Evolutionary conservation across 257 asterid genomes (phyloP).

Genomic region (Petunia secreta): DNA sequence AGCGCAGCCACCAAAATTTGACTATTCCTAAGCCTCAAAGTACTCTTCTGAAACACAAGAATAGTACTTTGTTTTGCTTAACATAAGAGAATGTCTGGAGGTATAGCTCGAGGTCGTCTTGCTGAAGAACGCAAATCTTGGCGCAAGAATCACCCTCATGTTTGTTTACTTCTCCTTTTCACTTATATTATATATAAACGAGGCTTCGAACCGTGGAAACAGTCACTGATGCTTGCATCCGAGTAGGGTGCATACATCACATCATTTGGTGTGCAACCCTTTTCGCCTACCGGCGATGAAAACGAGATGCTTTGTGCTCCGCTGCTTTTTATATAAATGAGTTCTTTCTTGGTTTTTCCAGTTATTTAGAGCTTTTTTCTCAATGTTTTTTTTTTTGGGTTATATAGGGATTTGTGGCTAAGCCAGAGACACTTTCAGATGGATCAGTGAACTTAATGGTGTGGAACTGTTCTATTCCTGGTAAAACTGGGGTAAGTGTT

Average conservation of each 20-base stretch:
- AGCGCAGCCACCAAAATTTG: not conserved
- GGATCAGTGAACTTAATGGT: slow-evolving; percentile 40
- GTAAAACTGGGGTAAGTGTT: slow-evolving; percentile 39
- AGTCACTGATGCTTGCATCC: too few species aligned
- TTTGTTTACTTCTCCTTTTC: slow-evolving; percentile 22
- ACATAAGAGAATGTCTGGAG: slow-evolving; percentile 46
- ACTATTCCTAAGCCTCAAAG: not conserved
- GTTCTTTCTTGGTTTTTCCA: not conserved
- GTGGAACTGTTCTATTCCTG: slow-evolving; percentile 45
- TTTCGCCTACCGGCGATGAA: too few species aligned
- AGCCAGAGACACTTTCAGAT: slow-evolving; percentile 39
- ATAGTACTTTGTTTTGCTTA: not conserved
- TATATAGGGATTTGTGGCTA: slow-evolving; percentile 44
- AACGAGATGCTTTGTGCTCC: too few species aligned
- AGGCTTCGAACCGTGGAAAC: too few species aligned
- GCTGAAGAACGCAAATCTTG: slow-evolving; percentile 61
- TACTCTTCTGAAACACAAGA: too few species aligned
- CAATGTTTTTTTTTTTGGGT: not conserved
- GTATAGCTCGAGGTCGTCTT: slow-evolving; percentile 60
- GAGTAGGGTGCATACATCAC: too few species aligned
- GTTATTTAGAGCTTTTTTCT: not conserved
- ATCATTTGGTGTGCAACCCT: too few species aligned
- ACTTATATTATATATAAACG: not conserved
- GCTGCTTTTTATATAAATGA: not conserved
- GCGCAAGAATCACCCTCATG: slow-evolving; percentile 64